phyloP scores from a whole-genome alignment of 768 basidiomycete genomes.

The Ephemerocybe angulata region DNA sequence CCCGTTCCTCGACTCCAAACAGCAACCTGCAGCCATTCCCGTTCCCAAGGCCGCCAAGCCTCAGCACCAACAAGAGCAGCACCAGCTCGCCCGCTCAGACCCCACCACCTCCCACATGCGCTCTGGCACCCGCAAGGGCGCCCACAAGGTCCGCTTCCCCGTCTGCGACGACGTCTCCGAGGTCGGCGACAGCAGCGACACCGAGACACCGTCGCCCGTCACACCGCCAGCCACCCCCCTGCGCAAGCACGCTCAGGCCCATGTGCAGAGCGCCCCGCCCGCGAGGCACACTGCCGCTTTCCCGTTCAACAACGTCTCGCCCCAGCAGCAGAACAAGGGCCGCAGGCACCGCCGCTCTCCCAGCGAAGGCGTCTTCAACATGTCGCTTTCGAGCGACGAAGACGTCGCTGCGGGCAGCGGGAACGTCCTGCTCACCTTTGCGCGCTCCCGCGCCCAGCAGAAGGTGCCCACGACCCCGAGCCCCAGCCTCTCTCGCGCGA shows the following conservation, averaged over 20 bases:
- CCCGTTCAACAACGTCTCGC: slow-evolving; percentile 38
- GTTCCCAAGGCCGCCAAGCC: slow-evolving; percentile 34
- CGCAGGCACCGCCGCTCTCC: slow-evolving; percentile 56
- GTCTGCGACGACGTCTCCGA: slow-evolving; percentile 73
- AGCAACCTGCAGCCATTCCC: slow-evolving; percentile 43
- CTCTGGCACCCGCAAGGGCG: slow-evolving; percentile 30
- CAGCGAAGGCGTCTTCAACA: slow-evolving; percentile 70
- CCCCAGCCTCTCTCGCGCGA: slow-evolving; percentile 11
- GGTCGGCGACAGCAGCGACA: slow-evolving; percentile 30
- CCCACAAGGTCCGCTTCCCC: slow-evolving; percentile 47
- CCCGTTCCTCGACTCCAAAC: slow-evolving; percentile 33
- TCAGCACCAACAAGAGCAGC: slow-evolving; percentile 10
- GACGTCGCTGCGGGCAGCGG: slow-evolving; percentile 42
- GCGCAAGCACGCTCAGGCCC: slow-evolving; percentile 32
- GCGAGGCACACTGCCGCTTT: slow-evolving; percentile 27
- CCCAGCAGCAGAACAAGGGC: slow-evolving; percentile 28
- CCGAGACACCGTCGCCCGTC: slow-evolving; percentile 21
- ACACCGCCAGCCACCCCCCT: slow-evolving; percentile 54
- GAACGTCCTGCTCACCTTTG: slow-evolving; percentile 27
- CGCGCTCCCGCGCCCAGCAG: slow-evolving; percentile 10
- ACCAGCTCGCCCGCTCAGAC: slow-evolving; percentile 47
- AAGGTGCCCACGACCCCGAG: slow-evolving; percentile 16
- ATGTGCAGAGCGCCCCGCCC: slow-evolving; percentile 51
- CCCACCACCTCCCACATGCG: slow-evolving; percentile 40
- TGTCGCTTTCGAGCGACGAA: slow-evolving; percentile 61